A percentile compares a stretch with the other conserved stretches of the same genome.
Evolutionary conservation across 768 basidiomycete species (phyloP).

Genomic region (Lactarius tabidus): DNA sequence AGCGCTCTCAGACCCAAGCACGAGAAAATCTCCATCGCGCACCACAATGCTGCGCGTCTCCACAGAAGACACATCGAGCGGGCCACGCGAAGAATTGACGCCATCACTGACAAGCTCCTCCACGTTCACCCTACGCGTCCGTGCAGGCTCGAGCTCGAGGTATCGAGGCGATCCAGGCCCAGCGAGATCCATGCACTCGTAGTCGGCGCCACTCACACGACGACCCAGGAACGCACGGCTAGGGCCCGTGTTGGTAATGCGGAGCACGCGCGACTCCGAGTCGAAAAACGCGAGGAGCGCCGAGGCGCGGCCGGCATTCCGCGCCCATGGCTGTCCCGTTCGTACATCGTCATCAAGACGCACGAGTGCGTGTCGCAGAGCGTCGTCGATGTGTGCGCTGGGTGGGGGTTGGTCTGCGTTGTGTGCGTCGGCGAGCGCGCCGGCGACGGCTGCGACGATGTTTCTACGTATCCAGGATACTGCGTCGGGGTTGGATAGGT

Average conservation of each 20-base stretch:
- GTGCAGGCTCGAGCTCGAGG: not conserved
- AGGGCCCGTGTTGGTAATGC: not conserved
- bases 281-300: constrained; percentile 14
- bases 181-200: constrained; percentile 5
- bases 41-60: constrained; percentile 12
- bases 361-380: constrained; percentile 6
- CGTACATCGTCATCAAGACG: constrained; percentile 3
- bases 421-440: constrained; percentile 7
- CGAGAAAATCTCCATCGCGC: constrained; percentile 12
- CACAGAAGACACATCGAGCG: not conserved
- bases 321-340: not conserved
- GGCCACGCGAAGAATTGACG: not conserved
- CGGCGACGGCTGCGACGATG: constrained; percentile 1
- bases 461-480: constrained; percentile 10
- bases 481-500: not conserved
- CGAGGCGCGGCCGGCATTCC: not conserved
- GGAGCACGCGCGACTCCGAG: constrained; percentile 12
- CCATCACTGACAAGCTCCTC: constrained; percentile 4
- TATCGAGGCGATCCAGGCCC: not conserved
- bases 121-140: not conserved
- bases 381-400: not conserved
- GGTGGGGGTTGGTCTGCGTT: not conserved
- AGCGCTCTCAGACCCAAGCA: constrained; percentile 3
- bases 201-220: not conserved
- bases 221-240: constrained; percentile 11